Base-by-base conservation (phyloP, 306 rosid genomes). In the Arachis hypogaea region DNA sequence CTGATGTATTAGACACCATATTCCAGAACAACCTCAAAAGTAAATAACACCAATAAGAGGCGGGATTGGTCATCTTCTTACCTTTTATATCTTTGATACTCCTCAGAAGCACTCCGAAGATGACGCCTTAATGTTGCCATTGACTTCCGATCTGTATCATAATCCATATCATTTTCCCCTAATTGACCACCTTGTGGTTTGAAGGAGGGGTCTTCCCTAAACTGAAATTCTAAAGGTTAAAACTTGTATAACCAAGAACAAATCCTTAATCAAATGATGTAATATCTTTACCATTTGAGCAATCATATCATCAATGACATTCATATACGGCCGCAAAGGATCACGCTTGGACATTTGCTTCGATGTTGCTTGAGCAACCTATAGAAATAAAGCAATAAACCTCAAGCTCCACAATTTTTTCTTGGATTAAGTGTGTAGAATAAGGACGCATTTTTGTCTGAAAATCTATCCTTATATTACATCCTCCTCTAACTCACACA, bases 321-420 rank as follows among this genome's bases (percentile, higher is more conserved):
- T 67, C 98, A 94, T 94, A 81, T 86, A 91, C 33, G 83, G 97
- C 82, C 96, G 88, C 82, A 94, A 71, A 74, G 98, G 93, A 83
- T 94, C 98, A 60, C 97, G 96, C 83, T 91, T 88, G 59, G 97
- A 88, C 91, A 94, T 91, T 81, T 94, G 97, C 73, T 83, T 88
- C 74, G 96, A 86, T 59, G 97, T 94, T 85, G 97, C 98, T 84
- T 94, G 97, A 70, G 98, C 96, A 49, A 91, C 90, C 98, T 94
- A 75, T 69, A 77, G 38, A 77, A 70, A 78, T 73, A 80, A 73
- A 76, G 41, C 42, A 79, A 50, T 46, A 79, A 61, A 33, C 38
- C 38, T 33, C 47, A 66, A 72, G 63, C 41, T 66, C 62, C 57
- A 46, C 16, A 36, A 3, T n/a, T 58, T 45, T 49, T 10, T 42